These are phyloP conservation scores for Carex cristatella DNA, from an alignment of 176 grass and related monocot genomes.

Conservation along the genomic window DNA sequence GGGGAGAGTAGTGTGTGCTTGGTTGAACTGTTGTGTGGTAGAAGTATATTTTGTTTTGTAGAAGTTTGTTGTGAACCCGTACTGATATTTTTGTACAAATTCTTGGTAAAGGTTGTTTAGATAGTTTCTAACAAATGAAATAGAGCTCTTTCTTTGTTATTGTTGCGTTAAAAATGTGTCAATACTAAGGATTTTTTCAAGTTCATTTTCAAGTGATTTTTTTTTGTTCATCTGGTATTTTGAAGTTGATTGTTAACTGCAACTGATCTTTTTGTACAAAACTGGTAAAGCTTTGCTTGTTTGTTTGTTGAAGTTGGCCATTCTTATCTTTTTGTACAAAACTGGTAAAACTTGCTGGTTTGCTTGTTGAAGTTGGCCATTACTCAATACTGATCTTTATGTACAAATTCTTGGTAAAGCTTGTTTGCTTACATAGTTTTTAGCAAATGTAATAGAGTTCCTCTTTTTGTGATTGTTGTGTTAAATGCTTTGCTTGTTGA, in stretches of 20 bases:
- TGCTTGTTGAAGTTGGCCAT: too few species aligned
- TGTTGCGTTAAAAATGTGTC: background rate
- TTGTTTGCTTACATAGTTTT: too few species aligned
- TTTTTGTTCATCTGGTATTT: background rate
- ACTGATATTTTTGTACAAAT: background rate
- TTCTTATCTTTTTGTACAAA: too few species aligned
- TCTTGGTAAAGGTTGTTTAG: background rate
- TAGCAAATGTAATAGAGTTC: too few species aligned
- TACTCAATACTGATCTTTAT: too few species aligned
- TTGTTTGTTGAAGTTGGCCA: too few species aligned
- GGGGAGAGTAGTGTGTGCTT: background rate
- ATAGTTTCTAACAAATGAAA: background rate
- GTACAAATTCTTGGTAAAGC: too few species aligned
- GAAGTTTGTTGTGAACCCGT: background rate
- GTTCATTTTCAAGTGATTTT: background rate
- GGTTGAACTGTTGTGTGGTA: background rate
- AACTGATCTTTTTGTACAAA: constrained; percentile 8
- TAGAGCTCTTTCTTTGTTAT: background rate
- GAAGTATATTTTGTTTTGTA: background rate
- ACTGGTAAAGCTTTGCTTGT: too few species aligned
- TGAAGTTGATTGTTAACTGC: background rate
- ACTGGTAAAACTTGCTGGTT: background rate
- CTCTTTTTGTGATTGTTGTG: too few species aligned
- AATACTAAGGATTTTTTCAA: background rate
- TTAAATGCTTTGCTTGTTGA: too few species aligned